phyloP scores from a whole-genome alignment of 305 asterid species.

The Plantago lanceolata region DNA sequence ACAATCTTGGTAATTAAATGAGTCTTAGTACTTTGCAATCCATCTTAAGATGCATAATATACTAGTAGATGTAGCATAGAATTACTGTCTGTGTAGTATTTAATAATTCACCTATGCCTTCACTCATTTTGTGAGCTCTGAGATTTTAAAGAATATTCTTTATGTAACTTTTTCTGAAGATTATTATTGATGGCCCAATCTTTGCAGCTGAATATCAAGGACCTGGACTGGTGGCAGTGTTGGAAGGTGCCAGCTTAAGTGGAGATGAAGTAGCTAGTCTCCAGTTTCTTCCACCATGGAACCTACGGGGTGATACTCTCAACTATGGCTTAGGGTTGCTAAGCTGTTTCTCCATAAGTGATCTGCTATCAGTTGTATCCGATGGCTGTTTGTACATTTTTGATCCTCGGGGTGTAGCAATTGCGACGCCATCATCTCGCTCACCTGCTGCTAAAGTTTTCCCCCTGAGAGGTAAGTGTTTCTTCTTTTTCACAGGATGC shows the following conservation, averaged over 20 bases:
- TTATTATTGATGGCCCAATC: conserved; percentile 30
- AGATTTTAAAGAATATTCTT: conserved; percentile 15
- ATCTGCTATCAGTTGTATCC: conserved; percentile 78
- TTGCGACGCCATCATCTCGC: conserved; percentile 56
- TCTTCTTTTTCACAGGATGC: neutral
- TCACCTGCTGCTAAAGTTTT: conserved; percentile 82
- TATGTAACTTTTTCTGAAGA: conserved; percentile 22
- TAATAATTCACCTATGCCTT: conserved; percentile 13
- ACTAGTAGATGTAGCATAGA: conserved; percentile 11
- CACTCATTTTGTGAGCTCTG: conserved; percentile 15
- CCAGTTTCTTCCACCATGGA: conserved; percentile 97
- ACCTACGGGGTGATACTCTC: conserved; percentile 73
- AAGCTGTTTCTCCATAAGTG: conserved; percentile 82
- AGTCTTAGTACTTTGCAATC: conserved; percentile 22
- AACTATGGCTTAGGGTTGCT: conserved; percentile 92
- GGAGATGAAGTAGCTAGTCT: conserved; percentile 86
- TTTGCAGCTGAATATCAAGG: conserved; percentile 97
- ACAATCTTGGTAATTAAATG: conserved; percentile 77
- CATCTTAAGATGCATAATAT: conserved; percentile 20
- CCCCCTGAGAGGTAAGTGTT: conserved; percentile 62
- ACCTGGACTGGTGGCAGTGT: conserved; percentile 74
- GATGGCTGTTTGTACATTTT: conserved; percentile 87
- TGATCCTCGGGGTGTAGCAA: conserved; percentile 89
- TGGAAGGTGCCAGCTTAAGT: conserved; percentile 87
- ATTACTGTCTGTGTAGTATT: conserved; percentile 9